Evolutionary conservation across 2,329 filamentous ascomycete genomes (phyloP).

Genomic region (Lasiodiplodia sp.): DNA sequence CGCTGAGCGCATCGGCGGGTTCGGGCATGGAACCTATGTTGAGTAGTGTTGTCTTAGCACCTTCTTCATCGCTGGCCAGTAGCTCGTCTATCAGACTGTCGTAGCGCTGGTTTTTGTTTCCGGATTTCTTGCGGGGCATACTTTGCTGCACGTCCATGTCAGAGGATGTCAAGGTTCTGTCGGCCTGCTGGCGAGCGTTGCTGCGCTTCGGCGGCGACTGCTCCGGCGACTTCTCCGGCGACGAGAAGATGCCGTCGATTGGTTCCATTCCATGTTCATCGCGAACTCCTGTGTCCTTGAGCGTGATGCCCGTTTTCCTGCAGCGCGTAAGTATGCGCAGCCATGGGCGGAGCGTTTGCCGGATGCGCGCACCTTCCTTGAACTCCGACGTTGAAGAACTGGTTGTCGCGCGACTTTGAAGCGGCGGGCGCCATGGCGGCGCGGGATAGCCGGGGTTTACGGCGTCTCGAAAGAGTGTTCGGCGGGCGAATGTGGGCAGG

Average conservation of each 20-base stretch:
- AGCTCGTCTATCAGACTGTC: slow-evolving; percentile 19
- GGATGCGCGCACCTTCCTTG: slow-evolving; percentile 44
- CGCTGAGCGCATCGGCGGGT: slow-evolving; percentile 53
- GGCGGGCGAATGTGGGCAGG: neutral
- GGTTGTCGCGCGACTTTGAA: slow-evolving; percentile 47
- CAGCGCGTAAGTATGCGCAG: slow-evolving; percentile 18
- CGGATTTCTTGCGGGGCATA: slow-evolving; percentile 45
- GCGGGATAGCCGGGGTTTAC: neutral
- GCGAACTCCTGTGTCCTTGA: slow-evolving; percentile 79
- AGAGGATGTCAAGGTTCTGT: slow-evolving; percentile 57
- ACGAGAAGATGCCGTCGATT: slow-evolving; percentile 87
- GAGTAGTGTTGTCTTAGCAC: slow-evolving; percentile 8
- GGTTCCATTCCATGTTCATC: slow-evolving; percentile 94
- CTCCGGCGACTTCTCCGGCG: slow-evolving; percentile 70
- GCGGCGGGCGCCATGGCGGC: slow-evolving; percentile 42
- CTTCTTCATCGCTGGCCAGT: slow-evolving; percentile 18
- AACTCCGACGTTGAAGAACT: slow-evolving; percentile 49
- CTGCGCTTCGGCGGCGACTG: slow-evolving; percentile 40
- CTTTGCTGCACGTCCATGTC: slow-evolving; percentile 71
- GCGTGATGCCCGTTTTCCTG: slow-evolving; percentile 87
- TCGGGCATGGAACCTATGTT: slow-evolving; percentile 58
- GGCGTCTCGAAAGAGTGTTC: neutral
- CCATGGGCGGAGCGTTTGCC: slow-evolving; percentile 19
- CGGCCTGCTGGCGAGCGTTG: slow-evolving; percentile 42
- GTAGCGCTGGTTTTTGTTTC: neutral